A percentile compares a stretch with the other conserved stretches of the same genome.
Conservation (phyloP, 2,329 filamentous ascomycete genomes). For the Xenosphaeropsis pyriputrescens region DNA sequence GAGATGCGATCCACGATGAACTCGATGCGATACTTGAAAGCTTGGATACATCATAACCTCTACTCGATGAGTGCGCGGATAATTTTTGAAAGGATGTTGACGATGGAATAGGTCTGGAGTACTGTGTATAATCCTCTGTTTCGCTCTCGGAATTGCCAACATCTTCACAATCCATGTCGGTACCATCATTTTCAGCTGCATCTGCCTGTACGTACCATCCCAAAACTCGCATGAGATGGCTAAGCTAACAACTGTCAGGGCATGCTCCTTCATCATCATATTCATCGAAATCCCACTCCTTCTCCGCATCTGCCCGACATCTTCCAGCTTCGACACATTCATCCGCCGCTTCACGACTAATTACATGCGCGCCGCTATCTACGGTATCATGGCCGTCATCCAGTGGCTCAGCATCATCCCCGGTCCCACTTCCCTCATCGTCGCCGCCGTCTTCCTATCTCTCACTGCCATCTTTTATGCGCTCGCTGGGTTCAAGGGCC, state of each 20-base stretch:
- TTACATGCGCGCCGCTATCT: slow-evolving; percentile 88
- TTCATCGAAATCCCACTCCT: slow-evolving; percentile 89
- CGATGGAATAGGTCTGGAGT: slow-evolving; percentile 43
- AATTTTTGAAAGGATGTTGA: not conserved
- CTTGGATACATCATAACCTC: too few species aligned
- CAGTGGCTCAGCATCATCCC: slow-evolving; percentile 71
- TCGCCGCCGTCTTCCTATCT: slow-evolving; percentile 67
- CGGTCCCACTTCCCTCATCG: slow-evolving; percentile 60
- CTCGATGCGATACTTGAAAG: too few species aligned
- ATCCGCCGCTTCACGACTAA: slow-evolving; percentile 91
- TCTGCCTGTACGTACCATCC: slow-evolving; percentile 33
- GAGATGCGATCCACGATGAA: too few species aligned
- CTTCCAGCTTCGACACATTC: slow-evolving; percentile 70
- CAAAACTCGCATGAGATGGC: not conserved
- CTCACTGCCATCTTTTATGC: slow-evolving; percentile 70
- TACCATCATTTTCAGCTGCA: slow-evolving; percentile 26
- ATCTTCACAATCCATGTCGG: slow-evolving; percentile 39
- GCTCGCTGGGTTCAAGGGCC: slow-evolving; percentile 65
- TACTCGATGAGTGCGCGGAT: too few species aligned
- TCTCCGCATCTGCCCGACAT: slow-evolving; percentile 94
- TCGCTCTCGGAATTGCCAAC: slow-evolving; percentile 54
- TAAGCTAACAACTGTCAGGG: slow-evolving; percentile 26
- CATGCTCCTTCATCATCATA: slow-evolving; percentile 58
- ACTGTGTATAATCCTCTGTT: slow-evolving; percentile 55
- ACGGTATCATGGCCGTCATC: slow-evolving; percentile 62